phyloP scores from a whole-genome alignment of 2,329 filamentous ascomycete genomes.

The Diplodia corticola region DNA sequence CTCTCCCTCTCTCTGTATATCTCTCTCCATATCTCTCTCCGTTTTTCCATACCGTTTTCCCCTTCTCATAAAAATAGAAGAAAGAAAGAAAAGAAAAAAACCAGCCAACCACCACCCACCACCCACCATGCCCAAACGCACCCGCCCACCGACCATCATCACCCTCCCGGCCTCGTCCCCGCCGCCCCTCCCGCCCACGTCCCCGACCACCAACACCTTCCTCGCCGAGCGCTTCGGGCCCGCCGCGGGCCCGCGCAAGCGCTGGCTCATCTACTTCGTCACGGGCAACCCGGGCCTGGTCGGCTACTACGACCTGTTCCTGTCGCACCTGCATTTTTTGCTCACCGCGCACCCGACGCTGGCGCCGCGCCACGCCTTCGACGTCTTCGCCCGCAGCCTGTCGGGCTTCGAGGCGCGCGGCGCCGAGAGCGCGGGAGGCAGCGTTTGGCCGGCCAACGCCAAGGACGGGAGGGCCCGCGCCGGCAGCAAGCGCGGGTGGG shows the following conservation, averaged over 20 bases:
- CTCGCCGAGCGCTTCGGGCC: background rate
- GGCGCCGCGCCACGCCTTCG: conserved; percentile 28
- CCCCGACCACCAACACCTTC: conserved; percentile 2
- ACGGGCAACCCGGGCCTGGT: conserved; percentile 76
- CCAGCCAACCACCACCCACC: background rate
- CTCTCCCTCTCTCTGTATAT: background rate
- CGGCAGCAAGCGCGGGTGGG: background rate
- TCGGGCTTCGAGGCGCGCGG: conserved; percentile 45
- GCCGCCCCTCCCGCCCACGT: background rate
- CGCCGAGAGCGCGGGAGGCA: conserved; percentile 28
- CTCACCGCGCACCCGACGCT: conserved; percentile 44
- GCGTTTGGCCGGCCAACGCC: background rate
- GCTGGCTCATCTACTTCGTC: conserved; percentile 67
- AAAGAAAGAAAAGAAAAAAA: background rate
- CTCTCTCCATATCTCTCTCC: background rate
- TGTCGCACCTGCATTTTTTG: conserved; percentile 57
- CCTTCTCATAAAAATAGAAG: no score
- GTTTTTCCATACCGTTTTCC: background rate
- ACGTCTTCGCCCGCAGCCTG: conserved; percentile 45
- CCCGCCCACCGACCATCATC: conserved; percentile 3
- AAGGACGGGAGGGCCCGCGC: background rate
- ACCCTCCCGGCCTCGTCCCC: background rate
- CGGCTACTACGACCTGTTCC: conserved; percentile 70
- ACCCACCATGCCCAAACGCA: background rate
- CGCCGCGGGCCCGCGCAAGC: conserved; percentile 19